phyloP scores from a whole-genome alignment of 139 green algal species.

The Nannochloris sp. region DNA sequence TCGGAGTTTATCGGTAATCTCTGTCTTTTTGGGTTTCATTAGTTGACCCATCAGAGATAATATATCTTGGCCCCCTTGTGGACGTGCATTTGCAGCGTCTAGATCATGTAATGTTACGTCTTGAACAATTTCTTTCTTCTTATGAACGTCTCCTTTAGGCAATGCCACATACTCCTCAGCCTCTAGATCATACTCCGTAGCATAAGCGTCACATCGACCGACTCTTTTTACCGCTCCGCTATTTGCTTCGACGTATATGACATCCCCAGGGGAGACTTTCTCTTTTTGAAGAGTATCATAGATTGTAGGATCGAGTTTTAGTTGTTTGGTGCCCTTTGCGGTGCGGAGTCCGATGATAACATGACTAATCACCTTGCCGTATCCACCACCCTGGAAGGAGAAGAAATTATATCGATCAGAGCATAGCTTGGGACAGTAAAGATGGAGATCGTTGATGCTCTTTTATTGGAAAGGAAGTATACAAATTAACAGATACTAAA shows the following conservation, averaged over 20 bases:
- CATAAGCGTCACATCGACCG: slow-evolving; percentile 87
- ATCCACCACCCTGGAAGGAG: slow-evolving; percentile 42
- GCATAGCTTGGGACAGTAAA: no score
- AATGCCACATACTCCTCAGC: slow-evolving; percentile 99
- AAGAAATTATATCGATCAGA: background rate
- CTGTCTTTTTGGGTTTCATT: slow-evolving; percentile 97
- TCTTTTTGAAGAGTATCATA: slow-evolving; percentile 93
- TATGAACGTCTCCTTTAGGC: slow-evolving; percentile 99
- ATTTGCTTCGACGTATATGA: slow-evolving; percentile 99
- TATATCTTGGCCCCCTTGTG: slow-evolving; percentile 88
- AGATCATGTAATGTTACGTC: slow-evolving; percentile 99
- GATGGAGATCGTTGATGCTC: background rate
- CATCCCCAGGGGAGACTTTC: slow-evolving; percentile 82
- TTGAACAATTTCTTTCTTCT: slow-evolving; percentile 98
- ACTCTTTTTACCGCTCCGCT: slow-evolving; percentile 94
- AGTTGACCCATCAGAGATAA: slow-evolving; percentile 92
- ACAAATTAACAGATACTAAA: background rate
- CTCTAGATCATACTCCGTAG: slow-evolving; percentile 97
- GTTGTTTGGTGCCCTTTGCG: slow-evolving; percentile 94
- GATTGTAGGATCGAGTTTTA: slow-evolving; percentile 96
- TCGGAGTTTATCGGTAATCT: slow-evolving; percentile 98
- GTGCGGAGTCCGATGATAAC: slow-evolving; percentile 95
- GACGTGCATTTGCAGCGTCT: slow-evolving; percentile 89
- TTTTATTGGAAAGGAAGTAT: background rate
- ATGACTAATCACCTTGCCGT: slow-evolving; percentile 82